phyloP scores from a whole-genome alignment of 768 basidiomycete genomes.

The button mushroom (Agaricus bisporus) region DNA sequence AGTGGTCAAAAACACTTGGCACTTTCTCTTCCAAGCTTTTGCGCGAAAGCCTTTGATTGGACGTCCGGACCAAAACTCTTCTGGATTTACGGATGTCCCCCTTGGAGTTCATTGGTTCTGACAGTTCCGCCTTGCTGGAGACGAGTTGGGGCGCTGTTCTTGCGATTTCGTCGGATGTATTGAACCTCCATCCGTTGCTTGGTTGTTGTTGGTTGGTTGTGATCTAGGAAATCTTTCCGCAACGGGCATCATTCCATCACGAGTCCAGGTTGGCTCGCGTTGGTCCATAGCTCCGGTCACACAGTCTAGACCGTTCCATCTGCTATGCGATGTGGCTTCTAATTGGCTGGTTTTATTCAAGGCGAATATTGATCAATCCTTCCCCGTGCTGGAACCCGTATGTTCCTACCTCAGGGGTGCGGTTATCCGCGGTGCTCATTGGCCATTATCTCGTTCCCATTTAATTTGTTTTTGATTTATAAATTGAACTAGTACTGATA shows the following conservation, averaged over 20 bases:
- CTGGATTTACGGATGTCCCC: background rate
- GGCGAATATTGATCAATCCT: too few relatives aligned
- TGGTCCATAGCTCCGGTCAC: slow-evolving; percentile 1
- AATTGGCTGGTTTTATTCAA: too few relatives aligned
- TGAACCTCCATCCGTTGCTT: background rate
- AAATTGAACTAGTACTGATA: background rate
- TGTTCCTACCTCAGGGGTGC: too few relatives aligned
- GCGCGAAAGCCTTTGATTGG: background rate
- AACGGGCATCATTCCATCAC: background rate
- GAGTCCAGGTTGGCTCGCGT: background rate
- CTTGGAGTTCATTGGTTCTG: background rate
- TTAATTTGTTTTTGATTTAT: too few relatives aligned
- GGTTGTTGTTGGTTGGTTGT: background rate
- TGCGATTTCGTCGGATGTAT: slow-evolving; percentile 3
- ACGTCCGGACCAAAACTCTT: background rate
- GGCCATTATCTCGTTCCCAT: too few relatives aligned
- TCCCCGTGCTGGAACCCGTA: too few relatives aligned
- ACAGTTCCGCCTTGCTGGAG: background rate
- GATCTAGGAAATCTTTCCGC: too few relatives aligned
- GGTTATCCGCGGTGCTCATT: too few relatives aligned
- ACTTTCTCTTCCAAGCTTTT: background rate
- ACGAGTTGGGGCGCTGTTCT: background rate
- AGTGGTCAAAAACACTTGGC: slow-evolving; percentile 22
- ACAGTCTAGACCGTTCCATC: slow-evolving; percentile 2
- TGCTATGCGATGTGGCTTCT: too few relatives aligned